These are phyloP conservation scores for Phylloporus rhodoxanthus DNA, from an alignment of 768 basidiomycete species.

Conservation along the genomic window DNA sequence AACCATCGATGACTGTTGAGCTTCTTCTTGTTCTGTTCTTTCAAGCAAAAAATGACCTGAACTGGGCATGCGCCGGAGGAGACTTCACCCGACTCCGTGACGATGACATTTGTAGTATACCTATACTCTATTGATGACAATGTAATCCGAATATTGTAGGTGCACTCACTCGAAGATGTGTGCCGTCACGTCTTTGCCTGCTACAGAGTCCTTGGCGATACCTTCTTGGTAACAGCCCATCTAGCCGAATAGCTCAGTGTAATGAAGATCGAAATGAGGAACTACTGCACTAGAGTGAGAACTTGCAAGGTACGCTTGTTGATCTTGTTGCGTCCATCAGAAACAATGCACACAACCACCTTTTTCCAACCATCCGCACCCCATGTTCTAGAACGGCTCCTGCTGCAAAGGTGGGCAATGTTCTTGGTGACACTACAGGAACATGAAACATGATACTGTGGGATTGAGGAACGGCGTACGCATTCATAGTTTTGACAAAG, in stretches of 20 bases:
- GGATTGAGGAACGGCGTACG: constrained; percentile 40
- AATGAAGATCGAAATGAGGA: constrained; percentile 2
- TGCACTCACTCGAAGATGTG: constrained; percentile 83
- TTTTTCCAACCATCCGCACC: constrained; percentile 89
- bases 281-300: constrained; percentile 57
- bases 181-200: constrained; percentile 85
- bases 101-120: constrained; percentile 74
- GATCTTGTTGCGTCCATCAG: constrained; percentile 80
- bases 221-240: constrained; percentile 90
- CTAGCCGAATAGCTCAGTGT: constrained; percentile 29
- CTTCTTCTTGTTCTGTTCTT: constrained; percentile 97
- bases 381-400: constrained; percentile 72
- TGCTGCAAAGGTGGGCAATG: constrained; percentile 68
- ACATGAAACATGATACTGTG: constrained; percentile 6
- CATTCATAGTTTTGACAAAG: constrained; percentile 78
- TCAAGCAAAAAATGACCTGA: constrained; percentile 86
- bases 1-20: constrained; percentile 96
- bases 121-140: constrained; percentile 27
- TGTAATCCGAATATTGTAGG: background rate
- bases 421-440: constrained; percentile 74
- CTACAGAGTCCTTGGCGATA: constrained; percentile 83
- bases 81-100: constrained; percentile 76
- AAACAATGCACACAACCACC: constrained; percentile 82
- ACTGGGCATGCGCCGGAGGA: constrained; percentile 70
- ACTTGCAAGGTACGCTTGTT: constrained; percentile 91